A percentile compares a stretch with the other conserved stretches of the same genome.
Evolutionary conservation across 1,284 basidiomycete genomes (phyloP).

Genomic region (Gomphus bonarii): DNA sequence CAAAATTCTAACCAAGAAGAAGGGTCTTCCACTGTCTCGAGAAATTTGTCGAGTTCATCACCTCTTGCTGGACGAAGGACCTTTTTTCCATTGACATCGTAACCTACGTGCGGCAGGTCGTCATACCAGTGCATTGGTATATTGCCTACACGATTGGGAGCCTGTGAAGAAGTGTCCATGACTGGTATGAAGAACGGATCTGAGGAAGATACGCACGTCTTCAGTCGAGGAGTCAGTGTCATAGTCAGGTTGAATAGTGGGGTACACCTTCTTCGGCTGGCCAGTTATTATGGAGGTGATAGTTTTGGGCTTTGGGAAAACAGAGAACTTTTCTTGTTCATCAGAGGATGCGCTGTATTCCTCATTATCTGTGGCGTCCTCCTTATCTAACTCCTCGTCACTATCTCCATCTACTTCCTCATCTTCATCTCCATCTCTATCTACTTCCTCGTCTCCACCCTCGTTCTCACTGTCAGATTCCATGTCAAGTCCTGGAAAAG

Average conservation of each 20-base stretch:
- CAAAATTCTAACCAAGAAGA: slow-evolving; percentile 61
- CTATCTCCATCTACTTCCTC: slow-evolving; percentile 13
- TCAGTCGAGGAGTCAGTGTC: slow-evolving; percentile 97
- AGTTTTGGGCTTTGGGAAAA: slow-evolving; percentile 44
- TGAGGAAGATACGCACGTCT: slow-evolving; percentile 53
- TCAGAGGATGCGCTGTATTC: slow-evolving; percentile 14
- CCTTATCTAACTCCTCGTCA: slow-evolving; percentile 20
- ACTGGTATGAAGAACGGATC: slow-evolving; percentile 8
- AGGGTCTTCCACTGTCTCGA: slow-evolving; percentile 89
- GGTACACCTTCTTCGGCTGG: slow-evolving; percentile 82
- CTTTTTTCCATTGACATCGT: slow-evolving; percentile 91
- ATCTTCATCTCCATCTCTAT: slow-evolving; percentile 20
- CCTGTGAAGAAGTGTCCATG: slow-evolving; percentile 33
- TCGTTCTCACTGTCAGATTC: slow-evolving; percentile 21
- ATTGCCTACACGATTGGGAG: slow-evolving; percentile 90
- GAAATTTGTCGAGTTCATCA: slow-evolving; percentile 96
- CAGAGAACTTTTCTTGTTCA: slow-evolving; percentile 25
- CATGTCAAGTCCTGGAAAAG: slow-evolving; percentile 11
- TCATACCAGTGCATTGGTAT: slow-evolving; percentile 99
- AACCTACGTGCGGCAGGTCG: slow-evolving; percentile 98
- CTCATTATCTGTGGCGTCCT: slow-evolving; percentile 22
- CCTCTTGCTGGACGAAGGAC: slow-evolving; percentile 91
- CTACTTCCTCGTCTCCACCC: slow-evolving; percentile 26
- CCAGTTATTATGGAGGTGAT: slow-evolving; percentile 79
- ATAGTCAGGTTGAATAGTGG: slow-evolving; percentile 92